Base-by-base conservation (phyloP, 345 rosid species). In the Gossypium arboreum region DNA sequence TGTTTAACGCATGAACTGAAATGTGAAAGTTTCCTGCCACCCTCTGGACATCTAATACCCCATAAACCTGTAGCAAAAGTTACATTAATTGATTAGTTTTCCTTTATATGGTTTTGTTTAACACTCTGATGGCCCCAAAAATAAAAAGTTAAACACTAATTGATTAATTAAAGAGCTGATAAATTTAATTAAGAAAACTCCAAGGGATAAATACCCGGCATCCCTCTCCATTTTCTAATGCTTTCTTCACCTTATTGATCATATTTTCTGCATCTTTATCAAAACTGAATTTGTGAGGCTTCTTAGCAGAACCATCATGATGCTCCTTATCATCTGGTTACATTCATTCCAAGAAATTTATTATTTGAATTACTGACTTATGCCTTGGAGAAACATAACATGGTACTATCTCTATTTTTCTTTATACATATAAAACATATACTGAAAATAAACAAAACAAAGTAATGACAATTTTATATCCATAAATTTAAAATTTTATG, bases 21-120 rank as follows among this genome's bases (percentile, higher is more conserved):
- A 96, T 84, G 79, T 96, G 99, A 83, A 96, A 96, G 85, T 96
- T 96, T 81, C 98, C 99, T 77, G 99, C 97, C 78, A 96, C 99
- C 62, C 98, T 86, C 86, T 96, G 99, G 67, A 93, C 98, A 86
- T 96, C 98, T 56, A 96, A 79, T 76, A 87, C 86, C 64, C 99
- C 99, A 78, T 89, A 92, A 65, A 96, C 97, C 98, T 93, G 86
- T 77, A 83, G 44, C 66, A 82, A 79, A 54, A 22, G 17, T 64
- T 44, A 47, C 61, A 47, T 50, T 45, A 71, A 72, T n/a, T 45
- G 16, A 75, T 80, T 51, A 79, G 77, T 75, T 24, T 6, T 71
- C 62, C 7, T 57, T 50, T 71, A 54, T 22, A 47, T 58, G 43
- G 63, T 50, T 51, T 45, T 39, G 2, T 25, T 25, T 25, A 1